Evolutionary conservation across 2,329 filamentous ascomycete genomes (phyloP).

Genomic region (Phialophora tarda): DNA sequence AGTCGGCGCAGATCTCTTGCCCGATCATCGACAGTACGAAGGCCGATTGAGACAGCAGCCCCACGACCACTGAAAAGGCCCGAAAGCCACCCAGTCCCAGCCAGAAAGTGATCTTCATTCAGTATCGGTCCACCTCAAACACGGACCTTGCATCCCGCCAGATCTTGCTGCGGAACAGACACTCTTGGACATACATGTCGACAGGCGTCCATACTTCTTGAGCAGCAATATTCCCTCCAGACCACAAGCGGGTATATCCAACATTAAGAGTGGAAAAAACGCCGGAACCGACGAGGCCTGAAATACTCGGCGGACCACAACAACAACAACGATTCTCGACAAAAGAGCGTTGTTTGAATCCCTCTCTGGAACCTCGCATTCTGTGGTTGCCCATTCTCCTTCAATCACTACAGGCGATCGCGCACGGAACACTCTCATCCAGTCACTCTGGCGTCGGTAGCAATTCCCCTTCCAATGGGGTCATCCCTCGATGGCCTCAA

Average conservation of each 20-base stretch:
- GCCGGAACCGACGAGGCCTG: neutral
- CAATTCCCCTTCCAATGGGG: constrained; percentile 67
- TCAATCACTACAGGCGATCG: constrained; percentile 16
- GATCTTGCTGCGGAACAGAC: neutral
- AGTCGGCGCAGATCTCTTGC: constrained; percentile 28
- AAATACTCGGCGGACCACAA: neutral
- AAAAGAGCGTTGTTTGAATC: neutral
- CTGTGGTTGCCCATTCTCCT: neutral
- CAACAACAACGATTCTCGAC: neutral
- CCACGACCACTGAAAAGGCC: constrained; percentile 31
- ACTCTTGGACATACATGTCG: neutral
- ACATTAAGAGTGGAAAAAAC: neutral
- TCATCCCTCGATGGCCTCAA: constrained; percentile 65
- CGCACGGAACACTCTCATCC: constrained; percentile 39
- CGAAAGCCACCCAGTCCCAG: constrained; percentile 10
- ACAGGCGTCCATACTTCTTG: neutral
- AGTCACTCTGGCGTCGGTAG: constrained; percentile 67
- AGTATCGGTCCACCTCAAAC: constrained; percentile 17
- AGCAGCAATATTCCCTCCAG: neutral
- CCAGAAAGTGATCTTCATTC: constrained; percentile 28
- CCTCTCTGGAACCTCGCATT: neutral
- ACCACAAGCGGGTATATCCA: neutral
- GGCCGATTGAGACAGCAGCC: constrained; percentile 19
- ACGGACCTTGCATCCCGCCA: neutral
- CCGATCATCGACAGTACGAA: constrained; percentile 12